Conservation (phyloP, 164 flowering plant species). For the Protea cynaroides region DNA sequence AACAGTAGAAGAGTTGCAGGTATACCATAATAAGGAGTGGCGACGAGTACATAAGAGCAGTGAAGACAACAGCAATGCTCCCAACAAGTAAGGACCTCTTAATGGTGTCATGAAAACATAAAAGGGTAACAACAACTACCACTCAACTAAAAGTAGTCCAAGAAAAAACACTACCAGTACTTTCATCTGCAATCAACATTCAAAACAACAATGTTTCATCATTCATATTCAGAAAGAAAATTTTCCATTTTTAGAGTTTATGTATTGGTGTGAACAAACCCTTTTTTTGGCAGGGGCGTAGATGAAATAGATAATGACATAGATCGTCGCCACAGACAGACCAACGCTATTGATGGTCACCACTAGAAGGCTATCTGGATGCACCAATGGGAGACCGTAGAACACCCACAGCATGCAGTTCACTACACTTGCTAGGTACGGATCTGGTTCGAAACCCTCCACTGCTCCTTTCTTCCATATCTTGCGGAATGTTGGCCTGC, state of each 20-base stretch:
- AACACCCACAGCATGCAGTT: conserved; percentile 40
- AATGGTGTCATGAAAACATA: conserved; percentile 15
- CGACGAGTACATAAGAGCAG: conserved; percentile 55
- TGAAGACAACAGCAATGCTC: conserved; percentile 37
- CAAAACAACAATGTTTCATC: background rate
- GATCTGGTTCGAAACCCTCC: conserved; percentile 32
- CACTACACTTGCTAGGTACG: conserved; percentile 31
- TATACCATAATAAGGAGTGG: conserved; percentile 37
- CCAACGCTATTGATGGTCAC: background rate
- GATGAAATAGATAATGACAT: conserved; percentile 20
- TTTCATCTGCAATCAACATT: conserved; percentile 23
- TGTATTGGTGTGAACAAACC: too few species aligned
- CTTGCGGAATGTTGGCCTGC: conserved; percentile 34
- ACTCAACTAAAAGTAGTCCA: conserved; percentile 25
- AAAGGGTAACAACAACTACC: conserved; percentile 22
- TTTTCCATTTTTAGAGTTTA: too few species aligned
- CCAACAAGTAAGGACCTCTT: conserved; percentile 49
- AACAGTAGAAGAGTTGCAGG: background rate
- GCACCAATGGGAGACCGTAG: conserved; percentile 41
- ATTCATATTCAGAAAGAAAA: background rate
- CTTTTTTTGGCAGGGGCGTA: conserved; percentile 24
- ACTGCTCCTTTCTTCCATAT: conserved; percentile 28
- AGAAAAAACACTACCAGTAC: conserved; percentile 2
- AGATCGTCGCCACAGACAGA: conserved; percentile 12
- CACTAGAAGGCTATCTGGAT: conserved; percentile 27